phyloP scores from a whole-genome alignment of 129 eudicot genomes.

The Heracleum sosnowskyi region DNA sequence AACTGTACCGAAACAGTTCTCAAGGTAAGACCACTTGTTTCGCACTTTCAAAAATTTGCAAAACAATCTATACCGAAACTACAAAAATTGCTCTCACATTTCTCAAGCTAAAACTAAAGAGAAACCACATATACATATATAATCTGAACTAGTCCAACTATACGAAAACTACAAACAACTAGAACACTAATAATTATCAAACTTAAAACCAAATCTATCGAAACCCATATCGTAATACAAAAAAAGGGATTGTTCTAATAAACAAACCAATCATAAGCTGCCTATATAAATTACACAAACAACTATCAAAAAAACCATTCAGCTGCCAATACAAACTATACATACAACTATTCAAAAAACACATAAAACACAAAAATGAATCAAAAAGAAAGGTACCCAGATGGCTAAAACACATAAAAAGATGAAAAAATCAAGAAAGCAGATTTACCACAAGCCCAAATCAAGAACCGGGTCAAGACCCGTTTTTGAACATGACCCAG shows the following conservation, averaged over 20 bases:
- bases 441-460: slow-evolving; percentile 14
- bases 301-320: not conserved
- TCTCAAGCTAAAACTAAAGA: not conserved
- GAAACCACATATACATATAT: not conserved
- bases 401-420: not conserved
- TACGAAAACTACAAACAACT: not conserved
- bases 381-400: not conserved
- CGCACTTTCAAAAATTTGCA: not conserved
- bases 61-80: no score
- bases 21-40: no score
- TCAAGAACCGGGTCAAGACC: not conserved
- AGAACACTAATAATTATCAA: not conserved
- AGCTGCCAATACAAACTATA: not conserved
- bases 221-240: not conserved
- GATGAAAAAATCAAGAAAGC: not conserved
- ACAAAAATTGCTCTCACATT: not conserved
- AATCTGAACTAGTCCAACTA: not conserved
- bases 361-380: not conserved
- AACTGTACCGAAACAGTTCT: no score
- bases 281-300: not conserved
- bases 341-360: not conserved
- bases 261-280: not conserved
- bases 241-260: not conserved
- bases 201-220: not conserved
- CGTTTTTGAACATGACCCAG: not conserved